These are phyloP conservation scores for Dendrobium huoshanense DNA, from an alignment of 106 monocot species.

Conservation along the genomic window DNA sequence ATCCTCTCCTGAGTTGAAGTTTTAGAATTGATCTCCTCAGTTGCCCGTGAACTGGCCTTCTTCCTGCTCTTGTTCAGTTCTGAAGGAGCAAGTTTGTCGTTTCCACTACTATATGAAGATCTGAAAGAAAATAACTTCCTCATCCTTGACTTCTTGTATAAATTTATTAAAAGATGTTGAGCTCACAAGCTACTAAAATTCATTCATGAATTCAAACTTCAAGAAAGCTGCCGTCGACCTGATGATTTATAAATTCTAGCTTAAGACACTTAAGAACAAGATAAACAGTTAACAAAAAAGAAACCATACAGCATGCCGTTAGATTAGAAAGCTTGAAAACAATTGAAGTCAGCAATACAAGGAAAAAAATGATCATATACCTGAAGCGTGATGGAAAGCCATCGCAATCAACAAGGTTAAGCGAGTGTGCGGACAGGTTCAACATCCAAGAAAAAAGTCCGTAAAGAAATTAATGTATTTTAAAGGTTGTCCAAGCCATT, in stretches of 20 bases:
- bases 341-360: background rate
- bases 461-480: too few relatives aligned
- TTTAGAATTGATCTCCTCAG: constrained; percentile 9
- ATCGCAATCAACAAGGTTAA: background rate
- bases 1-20: background rate
- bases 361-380: background rate
- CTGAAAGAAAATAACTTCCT: constrained; percentile 45
- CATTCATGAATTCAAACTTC: background rate
- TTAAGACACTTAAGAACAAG: background rate
- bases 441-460: too few relatives aligned
- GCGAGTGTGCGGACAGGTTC: background rate
- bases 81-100: constrained; percentile 11
- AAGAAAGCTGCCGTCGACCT: background rate
- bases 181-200: background rate
- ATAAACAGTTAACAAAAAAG: background rate
- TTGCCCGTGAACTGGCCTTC: background rate
- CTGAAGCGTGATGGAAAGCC: background rate
- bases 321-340: background rate
- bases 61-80: constrained; percentile 4
- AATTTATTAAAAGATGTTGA: background rate
- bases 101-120: constrained; percentile 30
- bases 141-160: constrained; percentile 13
- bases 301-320: background rate
- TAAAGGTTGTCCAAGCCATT: too few relatives aligned
- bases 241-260: background rate